These are phyloP conservation scores for Populus alba DNA, from an alignment of 345 rosid species.

Conservation along the genomic window DNA sequence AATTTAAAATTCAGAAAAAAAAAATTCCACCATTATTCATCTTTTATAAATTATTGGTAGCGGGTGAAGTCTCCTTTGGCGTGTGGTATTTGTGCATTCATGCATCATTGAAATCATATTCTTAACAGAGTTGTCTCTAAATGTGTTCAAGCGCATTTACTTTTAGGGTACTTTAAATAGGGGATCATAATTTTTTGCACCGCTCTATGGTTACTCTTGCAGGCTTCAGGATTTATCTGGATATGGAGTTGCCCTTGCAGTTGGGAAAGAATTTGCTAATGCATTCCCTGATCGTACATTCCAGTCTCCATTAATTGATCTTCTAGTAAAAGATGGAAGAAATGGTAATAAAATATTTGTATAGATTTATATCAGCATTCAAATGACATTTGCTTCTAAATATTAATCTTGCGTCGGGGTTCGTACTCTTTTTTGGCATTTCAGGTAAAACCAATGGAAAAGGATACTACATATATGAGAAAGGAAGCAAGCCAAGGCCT, in stretches of 20 bases:
- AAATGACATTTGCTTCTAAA: constrained; percentile 2
- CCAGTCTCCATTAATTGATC: constrained; percentile 57
- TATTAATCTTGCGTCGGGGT: not conserved
- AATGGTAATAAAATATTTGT: constrained; percentile 47
- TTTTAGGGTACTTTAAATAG: too few relatives aligned
- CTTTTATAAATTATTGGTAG: too few relatives aligned
- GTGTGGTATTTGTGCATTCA: too few relatives aligned
- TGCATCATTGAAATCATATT: too few relatives aligned
- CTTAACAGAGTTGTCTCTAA: too few relatives aligned
- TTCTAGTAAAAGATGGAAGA: constrained; percentile 70
- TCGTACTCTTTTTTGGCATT: constrained; percentile 6
- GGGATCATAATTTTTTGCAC: too few relatives aligned
- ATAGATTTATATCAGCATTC: not conserved
- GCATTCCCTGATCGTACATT: constrained; percentile 71
- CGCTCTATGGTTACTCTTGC: constrained; percentile 16
- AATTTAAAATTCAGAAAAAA: too few relatives aligned
- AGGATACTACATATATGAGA: constrained; percentile 80
- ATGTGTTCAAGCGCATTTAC: too few relatives aligned
- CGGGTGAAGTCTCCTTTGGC: too few relatives aligned
- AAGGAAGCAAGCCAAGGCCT: constrained; percentile 81
- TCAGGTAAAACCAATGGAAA: constrained; percentile 85
- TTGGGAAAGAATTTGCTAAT: constrained; percentile 48
- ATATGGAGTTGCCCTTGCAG: constrained; percentile 76
- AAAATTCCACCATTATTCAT: too few relatives aligned
- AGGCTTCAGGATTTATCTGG: constrained; percentile 95